A percentile compares a stretch with the other conserved stretches of the same genome.
Evolutionary conservation across 2,329 filamentous ascomycete species (phyloP).

Genomic region (Ophiostoma quercus): DNA sequence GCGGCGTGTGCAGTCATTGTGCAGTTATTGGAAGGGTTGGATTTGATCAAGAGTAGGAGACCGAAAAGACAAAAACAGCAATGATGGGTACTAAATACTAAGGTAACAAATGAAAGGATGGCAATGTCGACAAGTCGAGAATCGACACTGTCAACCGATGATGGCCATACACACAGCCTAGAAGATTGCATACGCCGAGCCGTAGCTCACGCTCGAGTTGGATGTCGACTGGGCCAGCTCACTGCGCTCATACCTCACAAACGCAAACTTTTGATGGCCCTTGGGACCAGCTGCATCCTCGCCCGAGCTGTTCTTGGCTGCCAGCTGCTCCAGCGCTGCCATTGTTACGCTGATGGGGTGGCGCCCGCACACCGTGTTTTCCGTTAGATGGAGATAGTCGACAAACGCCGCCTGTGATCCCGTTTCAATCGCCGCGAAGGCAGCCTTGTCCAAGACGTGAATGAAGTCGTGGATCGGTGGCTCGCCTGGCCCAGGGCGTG

Average conservation of each 20-base stretch:
- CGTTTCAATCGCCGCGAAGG: slow-evolving; percentile 78
- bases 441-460: slow-evolving; percentile 67
- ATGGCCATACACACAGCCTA: slow-evolving; percentile 33
- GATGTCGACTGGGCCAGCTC: slow-evolving; percentile 59
- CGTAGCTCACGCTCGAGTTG: slow-evolving; percentile 92
- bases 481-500: slow-evolving; percentile 36
- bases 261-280: slow-evolving; percentile 53
- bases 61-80: background rate
- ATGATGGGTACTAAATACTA: background rate
- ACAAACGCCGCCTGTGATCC: slow-evolving; percentile 68
- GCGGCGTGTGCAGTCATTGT: background rate
- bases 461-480: slow-evolving; percentile 79
- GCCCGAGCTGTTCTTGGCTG: slow-evolving; percentile 31
- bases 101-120: background rate
- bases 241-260: slow-evolving; percentile 84
- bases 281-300: slow-evolving; percentile 7
- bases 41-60: background rate
- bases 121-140: background rate
- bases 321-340: slow-evolving; percentile 71
- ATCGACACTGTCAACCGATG: background rate
- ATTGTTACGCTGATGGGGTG: slow-evolving; percentile 93
- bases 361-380: slow-evolving; percentile 88
- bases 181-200: slow-evolving; percentile 78
- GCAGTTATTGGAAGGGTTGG: background rate
- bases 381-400: slow-evolving; percentile 61